Conservation (phyloP, 2,329 filamentous ascomycete species). For the Penicillium fuscoglaucum region DNA sequence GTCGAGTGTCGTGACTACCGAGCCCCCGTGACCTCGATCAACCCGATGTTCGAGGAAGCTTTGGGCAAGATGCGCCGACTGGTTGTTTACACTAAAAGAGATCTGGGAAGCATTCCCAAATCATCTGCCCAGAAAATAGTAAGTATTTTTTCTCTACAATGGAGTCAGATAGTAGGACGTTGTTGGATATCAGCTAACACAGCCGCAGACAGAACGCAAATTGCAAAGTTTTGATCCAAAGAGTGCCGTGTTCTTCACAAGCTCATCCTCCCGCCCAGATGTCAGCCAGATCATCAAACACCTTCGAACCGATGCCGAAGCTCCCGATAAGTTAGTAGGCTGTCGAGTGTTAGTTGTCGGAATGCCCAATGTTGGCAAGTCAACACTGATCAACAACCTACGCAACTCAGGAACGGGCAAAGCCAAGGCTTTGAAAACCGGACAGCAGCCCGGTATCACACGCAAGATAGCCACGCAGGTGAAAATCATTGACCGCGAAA, state of each 20-base stretch:
- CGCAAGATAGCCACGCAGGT: slow-evolving; percentile 80
- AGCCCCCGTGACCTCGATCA: slow-evolving; percentile 83
- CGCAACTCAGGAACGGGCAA: slow-evolving; percentile 65
- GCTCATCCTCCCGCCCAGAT: slow-evolving; percentile 33
- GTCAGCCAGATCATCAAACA: slow-evolving; percentile 36
- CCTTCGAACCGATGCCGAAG: slow-evolving; percentile 32
- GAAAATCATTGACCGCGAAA: slow-evolving; percentile 67
- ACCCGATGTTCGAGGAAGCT: slow-evolving; percentile 80
- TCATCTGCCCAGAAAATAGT: slow-evolving; percentile 45
- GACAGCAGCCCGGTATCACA: slow-evolving; percentile 85
- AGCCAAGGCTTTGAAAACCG: slow-evolving; percentile 76
- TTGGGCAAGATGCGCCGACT: slow-evolving; percentile 72
- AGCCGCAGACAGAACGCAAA: slow-evolving; percentile 33
- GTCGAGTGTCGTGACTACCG: slow-evolving; percentile 95
- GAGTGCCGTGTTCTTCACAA: slow-evolving; percentile 39
- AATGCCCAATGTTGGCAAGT: slow-evolving; percentile 98
- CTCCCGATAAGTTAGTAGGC: slow-evolving; percentile 64
- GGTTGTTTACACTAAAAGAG: slow-evolving; percentile 87
- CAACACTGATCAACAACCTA: slow-evolving; percentile 85
- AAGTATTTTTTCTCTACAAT: slow-evolving; percentile 9
- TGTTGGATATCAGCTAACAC: background rate
- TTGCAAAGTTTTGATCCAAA: slow-evolving; percentile 37
- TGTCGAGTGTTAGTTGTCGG: slow-evolving; percentile 84
- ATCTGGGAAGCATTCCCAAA: slow-evolving; percentile 60
- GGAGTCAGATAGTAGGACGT: background rate